Percentiles rank a stretch among this genome's conserved stretches.
These are phyloP conservation scores for Fusarium sp. DNA, from an alignment of 2,329 filamentous ascomycete species.

Conservation along the genomic window DNA sequence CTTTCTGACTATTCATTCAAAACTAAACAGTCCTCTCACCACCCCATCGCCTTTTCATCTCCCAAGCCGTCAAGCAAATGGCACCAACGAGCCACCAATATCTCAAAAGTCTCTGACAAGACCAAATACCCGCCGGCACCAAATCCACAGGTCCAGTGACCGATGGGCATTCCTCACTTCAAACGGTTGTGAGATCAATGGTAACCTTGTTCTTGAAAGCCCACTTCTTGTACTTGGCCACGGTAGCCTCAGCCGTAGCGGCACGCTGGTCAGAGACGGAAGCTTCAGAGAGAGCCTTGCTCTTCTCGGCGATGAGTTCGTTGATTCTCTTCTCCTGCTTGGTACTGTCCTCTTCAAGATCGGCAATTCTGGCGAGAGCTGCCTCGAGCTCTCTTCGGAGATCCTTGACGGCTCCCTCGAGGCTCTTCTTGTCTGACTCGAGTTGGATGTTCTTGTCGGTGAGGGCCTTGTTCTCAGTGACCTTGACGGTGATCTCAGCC, in stretches of 20 bases:
- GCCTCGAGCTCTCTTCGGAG: background rate
- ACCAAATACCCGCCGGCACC: background rate
- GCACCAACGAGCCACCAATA: background rate
- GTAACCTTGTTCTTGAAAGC: background rate
- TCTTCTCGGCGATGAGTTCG: background rate
- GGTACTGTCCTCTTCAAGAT: background rate
- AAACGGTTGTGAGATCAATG: background rate
- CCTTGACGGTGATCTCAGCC: background rate
- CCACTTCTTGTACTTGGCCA: background rate
- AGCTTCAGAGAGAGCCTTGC: background rate
- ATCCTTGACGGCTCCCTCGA: background rate
- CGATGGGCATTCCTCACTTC: background rate
- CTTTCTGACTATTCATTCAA: background rate
- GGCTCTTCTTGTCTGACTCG: background rate
- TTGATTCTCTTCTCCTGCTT: background rate
- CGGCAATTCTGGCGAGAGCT: background rate
- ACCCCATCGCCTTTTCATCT: background rate
- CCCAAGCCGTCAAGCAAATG: background rate
- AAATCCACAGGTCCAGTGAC: background rate
- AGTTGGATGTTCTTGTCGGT: background rate
- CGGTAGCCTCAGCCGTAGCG: background rate
- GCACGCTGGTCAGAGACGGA: background rate
- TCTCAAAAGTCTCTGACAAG: background rate
- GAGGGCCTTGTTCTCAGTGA: background rate
- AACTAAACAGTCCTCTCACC: background rate